Evolutionary conservation across 495 filamentous ascomycete species (phyloP).

Genomic region (Pyronema omphalodes): DNA sequence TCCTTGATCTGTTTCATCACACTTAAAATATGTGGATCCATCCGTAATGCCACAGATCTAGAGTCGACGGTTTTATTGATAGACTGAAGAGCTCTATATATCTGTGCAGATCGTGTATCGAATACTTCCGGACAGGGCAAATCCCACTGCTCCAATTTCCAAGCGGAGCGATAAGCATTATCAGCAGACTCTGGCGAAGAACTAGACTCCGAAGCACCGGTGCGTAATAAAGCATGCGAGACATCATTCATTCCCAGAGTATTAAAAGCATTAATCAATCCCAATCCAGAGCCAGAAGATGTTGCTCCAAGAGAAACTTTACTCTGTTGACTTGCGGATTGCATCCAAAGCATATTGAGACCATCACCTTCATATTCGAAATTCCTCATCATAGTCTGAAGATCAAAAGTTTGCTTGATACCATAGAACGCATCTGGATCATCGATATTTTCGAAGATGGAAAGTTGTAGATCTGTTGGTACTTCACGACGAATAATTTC

Average conservation of each 20-base stretch:
- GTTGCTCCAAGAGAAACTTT: conserved; percentile 36
- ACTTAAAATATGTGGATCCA: conserved; percentile 46
- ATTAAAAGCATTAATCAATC: conserved; percentile 43
- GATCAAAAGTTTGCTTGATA: conserved; percentile 56
- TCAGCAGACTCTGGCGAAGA: conserved; percentile 31
- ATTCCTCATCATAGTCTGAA: conserved; percentile 56
- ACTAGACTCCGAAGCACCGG: background rate
- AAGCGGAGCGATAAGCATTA: conserved; percentile 60
- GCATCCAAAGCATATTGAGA: conserved; percentile 71
- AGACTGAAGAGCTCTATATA: conserved; percentile 65
- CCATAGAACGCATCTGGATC: conserved; percentile 95
- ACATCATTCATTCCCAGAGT: conserved; percentile 52
- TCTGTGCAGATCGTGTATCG: conserved; percentile 42
- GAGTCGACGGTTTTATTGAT: conserved; percentile 48
- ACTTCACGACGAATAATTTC: conserved; percentile 21
- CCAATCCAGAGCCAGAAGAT: conserved; percentile 24
- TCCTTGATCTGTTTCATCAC: conserved; percentile 41
- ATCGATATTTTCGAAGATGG: conserved; percentile 76
- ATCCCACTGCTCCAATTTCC: conserved; percentile 84
- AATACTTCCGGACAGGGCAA: conserved; percentile 49
- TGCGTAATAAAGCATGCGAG: conserved; percentile 49
- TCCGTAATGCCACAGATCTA: conserved; percentile 29
- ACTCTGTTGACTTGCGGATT: conserved; percentile 80
- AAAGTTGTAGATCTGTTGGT: conserved; percentile 50
- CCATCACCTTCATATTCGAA: conserved; percentile 87